Conservation (phyloP, 768 basidiomycete species). For the Termitomyces eurrhizus region DNA sequence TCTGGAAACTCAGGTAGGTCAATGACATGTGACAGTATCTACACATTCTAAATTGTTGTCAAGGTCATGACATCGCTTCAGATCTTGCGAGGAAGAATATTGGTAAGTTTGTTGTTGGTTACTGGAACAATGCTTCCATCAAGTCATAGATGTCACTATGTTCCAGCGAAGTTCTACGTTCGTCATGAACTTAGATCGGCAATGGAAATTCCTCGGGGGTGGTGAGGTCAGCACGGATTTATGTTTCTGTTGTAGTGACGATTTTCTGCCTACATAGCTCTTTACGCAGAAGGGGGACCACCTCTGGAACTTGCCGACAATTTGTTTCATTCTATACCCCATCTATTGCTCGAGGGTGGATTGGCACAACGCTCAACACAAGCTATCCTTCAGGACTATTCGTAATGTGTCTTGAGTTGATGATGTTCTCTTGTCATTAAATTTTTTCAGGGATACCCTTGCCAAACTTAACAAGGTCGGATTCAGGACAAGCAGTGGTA, state of each 20-base stretch:
- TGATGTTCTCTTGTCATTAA: background rate
- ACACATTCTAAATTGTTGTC: background rate
- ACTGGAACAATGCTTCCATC: background rate
- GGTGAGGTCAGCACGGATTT: background rate
- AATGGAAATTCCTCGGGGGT: background rate
- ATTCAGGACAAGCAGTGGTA: background rate
- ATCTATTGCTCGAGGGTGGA: background rate
- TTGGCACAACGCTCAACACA: background rate
- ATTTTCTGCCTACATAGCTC: background rate
- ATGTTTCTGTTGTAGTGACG: background rate
- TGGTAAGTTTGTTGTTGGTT: background rate
- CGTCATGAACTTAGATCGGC: background rate
- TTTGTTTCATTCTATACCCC: background rate
- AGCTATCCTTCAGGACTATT: background rate
- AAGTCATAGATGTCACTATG: background rate
- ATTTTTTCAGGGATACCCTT: background rate
- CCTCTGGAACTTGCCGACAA: background rate
- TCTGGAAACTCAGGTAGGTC: background rate
- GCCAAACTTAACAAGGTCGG: background rate
- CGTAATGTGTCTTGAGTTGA: background rate
- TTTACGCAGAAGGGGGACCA: background rate
- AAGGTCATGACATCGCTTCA: background rate
- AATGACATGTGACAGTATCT: background rate
- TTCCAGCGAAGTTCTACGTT: background rate
- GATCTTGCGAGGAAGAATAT: background rate